Percentiles rank a stretch among this genome's conserved stretches.
phyloP scores from a whole-genome alignment of 1,139 yeast species.

The Pichia sp. region DNA sequence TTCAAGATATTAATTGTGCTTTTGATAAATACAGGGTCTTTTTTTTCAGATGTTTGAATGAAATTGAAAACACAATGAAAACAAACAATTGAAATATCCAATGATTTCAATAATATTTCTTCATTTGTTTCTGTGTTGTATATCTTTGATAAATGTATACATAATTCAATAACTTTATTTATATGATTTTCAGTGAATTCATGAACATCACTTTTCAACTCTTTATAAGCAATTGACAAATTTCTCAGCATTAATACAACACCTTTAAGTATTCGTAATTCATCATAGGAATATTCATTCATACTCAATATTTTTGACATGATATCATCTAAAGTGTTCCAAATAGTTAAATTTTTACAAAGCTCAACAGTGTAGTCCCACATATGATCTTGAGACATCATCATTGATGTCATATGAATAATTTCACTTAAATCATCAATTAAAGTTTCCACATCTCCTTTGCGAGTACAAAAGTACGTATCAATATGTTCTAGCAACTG shows the following conservation, averaged over 20 bases:
- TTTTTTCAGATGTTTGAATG: neutral
- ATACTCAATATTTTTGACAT: neutral
- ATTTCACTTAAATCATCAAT: slow-evolving; percentile 7
- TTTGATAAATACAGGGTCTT: neutral
- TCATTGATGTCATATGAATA: slow-evolving; percentile 8
- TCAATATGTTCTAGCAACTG: neutral
- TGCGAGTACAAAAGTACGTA: neutral
- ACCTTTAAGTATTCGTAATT: slow-evolving; percentile 14
- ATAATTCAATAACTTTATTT: neutral
- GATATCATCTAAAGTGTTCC: neutral
- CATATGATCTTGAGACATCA: slow-evolving; percentile 11
- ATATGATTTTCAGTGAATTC: neutral
- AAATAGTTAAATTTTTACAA: neutral
- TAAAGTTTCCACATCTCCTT: neutral
- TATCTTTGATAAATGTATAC: neutral
- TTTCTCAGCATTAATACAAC: slow-evolving; percentile 14
- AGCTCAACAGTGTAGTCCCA: slow-evolving; percentile 6
- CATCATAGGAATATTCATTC: neutral
- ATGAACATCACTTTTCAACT: neutral
- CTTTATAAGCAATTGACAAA: slow-evolving; percentile 6
- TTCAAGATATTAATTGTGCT: neutral
- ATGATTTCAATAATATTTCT: neutral
- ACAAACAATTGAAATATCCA: slow-evolving; percentile 13
- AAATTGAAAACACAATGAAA: slow-evolving; percentile 12
- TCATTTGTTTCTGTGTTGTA: neutral